These are phyloP conservation scores for Glonium stellatum DNA, from an alignment of 495 filamentous ascomycete species.

Conservation along the genomic window DNA sequence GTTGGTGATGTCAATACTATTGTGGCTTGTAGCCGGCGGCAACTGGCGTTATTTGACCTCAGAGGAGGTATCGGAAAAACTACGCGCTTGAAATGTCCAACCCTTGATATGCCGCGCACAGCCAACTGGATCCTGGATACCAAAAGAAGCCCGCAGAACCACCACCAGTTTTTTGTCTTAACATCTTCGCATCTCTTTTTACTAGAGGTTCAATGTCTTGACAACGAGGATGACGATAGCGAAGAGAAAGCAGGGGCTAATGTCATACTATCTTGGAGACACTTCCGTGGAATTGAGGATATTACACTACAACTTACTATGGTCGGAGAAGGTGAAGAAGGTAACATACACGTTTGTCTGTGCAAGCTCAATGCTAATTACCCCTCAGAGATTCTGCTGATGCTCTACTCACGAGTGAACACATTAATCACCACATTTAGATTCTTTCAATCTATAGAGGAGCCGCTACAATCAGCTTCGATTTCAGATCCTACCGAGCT, in stretches of 20 bases:
- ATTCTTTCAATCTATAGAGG: slow-evolving; percentile 11
- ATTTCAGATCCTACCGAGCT: slow-evolving; percentile 13
- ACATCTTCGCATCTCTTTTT: slow-evolving; percentile 31
- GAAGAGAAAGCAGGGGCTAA: slow-evolving; percentile 24
- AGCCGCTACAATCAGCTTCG: not conserved
- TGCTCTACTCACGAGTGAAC: slow-evolving; percentile 29
- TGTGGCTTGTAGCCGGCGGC: slow-evolving; percentile 31
- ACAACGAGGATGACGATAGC: slow-evolving; percentile 14
- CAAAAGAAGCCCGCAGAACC: slow-evolving; percentile 20
- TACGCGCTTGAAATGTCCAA: slow-evolving; percentile 12
- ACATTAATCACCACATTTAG: slow-evolving; percentile 25
- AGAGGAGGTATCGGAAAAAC: slow-evolving; percentile 4
- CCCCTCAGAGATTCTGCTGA: slow-evolving; percentile 15
- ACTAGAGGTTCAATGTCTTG: slow-evolving; percentile 15
- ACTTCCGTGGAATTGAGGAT: slow-evolving; percentile 40
- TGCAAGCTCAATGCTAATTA: not conserved
- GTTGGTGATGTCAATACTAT: slow-evolving; percentile 30
- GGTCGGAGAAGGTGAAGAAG: slow-evolving; percentile 2
- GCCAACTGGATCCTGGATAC: slow-evolving; percentile 35
- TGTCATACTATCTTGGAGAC: slow-evolving; percentile 39
- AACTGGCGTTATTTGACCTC: slow-evolving; percentile 29
- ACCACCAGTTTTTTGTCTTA: slow-evolving; percentile 30
- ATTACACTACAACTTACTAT: slow-evolving; percentile 16
- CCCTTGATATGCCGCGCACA: slow-evolving; percentile 12
- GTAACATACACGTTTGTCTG: not conserved